These are phyloP conservation scores for Trifolium repens DNA, from an alignment of 306 rosid genomes.

Conservation along the genomic window DNA sequence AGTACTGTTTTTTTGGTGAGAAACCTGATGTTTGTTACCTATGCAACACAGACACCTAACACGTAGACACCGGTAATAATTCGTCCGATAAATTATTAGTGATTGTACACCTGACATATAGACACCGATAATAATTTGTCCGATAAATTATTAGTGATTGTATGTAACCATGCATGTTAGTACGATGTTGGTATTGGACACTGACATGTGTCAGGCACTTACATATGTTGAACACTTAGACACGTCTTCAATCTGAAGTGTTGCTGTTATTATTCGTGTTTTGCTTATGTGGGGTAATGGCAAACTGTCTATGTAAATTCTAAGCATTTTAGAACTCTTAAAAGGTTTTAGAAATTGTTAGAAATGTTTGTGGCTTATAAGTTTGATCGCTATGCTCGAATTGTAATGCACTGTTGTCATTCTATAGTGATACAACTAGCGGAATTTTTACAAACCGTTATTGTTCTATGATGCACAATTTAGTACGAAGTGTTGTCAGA, in stretches of 20 bases:
- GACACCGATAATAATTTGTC: neutral
- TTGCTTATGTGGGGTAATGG: conserved; percentile 13
- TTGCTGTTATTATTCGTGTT: conserved; percentile 1
- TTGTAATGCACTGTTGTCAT: neutral
- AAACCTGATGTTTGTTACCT: neutral
- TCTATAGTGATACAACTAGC: neutral
- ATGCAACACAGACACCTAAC: neutral
- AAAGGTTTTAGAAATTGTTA: conserved; percentile 33
- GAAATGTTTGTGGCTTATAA: conserved; percentile 24
- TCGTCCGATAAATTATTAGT: neutral
- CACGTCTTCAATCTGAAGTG: neutral
- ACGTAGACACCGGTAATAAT: neutral
- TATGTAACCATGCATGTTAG: neutral
- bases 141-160: neutral
- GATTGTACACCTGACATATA: neutral
- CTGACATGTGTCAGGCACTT: neutral
- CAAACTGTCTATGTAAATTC: conserved; percentile 22
- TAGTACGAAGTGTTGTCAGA: neutral
- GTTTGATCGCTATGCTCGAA: conserved; percentile 21
- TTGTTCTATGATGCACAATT: neutral
- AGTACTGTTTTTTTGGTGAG: neutral
- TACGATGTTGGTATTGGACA: neutral
- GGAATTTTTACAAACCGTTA: neutral
- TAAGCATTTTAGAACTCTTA: conserved; percentile 17
- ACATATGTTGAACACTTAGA: no score